Evolutionary conservation across 495 filamentous ascomycete species (phyloP).

Genomic region (Penicillium argentinense): DNA sequence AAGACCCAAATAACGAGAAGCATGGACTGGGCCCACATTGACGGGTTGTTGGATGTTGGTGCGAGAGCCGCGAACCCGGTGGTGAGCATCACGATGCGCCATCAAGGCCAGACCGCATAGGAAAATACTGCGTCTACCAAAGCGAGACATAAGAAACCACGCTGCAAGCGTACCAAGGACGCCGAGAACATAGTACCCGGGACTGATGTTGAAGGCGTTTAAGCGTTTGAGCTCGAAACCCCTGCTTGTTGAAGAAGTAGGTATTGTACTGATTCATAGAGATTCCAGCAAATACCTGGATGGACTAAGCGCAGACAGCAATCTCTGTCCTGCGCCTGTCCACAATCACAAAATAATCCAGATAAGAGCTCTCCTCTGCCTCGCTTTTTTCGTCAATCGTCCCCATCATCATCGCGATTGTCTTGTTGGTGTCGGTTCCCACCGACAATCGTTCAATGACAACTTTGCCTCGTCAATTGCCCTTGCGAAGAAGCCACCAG

Average conservation of each 20-base stretch:
- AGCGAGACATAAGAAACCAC: conserved; percentile 34
- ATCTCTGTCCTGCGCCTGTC: conserved; percentile 74
- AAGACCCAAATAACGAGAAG: too few species aligned
- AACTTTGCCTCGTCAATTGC: conserved; percentile 52
- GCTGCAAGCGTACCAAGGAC: conserved; percentile 25
- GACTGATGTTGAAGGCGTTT: conserved; percentile 26
- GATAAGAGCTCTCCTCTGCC: conserved; percentile 52
- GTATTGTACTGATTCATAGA: conserved; percentile 50
- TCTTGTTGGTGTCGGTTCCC: neutral
- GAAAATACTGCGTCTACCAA: conserved; percentile 55
- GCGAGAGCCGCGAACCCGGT: too few species aligned
- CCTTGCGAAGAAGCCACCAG: conserved; percentile 73
- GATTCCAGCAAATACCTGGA: conserved; percentile 1
- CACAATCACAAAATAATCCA: conserved; percentile 70
- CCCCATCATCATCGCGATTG: conserved; percentile 19
- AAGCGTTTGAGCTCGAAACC: conserved; percentile 41
- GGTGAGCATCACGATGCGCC: conserved; percentile 50
- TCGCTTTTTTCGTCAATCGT: neutral
- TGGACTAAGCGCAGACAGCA: conserved; percentile 58
- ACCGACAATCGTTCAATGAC: neutral
- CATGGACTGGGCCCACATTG: too few species aligned
- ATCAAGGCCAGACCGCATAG: conserved; percentile 48
- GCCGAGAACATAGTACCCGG: conserved; percentile 25
- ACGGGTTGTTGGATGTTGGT: too few species aligned
- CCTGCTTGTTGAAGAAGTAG: conserved; percentile 66